Conservation (phyloP, 768 basidiomycete species). For the Suillus clintonianus region DNA sequence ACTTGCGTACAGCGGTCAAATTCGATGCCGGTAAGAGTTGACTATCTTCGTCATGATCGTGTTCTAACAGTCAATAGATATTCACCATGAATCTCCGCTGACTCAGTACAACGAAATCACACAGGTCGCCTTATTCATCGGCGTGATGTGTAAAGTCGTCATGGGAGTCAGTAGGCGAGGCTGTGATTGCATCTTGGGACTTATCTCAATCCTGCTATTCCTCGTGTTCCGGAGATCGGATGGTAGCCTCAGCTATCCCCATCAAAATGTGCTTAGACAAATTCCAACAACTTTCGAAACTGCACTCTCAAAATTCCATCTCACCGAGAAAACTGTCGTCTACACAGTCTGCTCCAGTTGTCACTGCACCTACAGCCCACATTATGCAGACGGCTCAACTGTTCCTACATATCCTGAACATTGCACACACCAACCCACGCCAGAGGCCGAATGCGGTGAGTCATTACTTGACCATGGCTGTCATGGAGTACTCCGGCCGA, state of each 20-base stretch:
- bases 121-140: background rate
- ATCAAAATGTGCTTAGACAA: slow-evolving; percentile 3
- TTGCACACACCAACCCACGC: background rate
- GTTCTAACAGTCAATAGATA: background rate
- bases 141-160: slow-evolving; percentile 7
- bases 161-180: slow-evolving; percentile 13
- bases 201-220: slow-evolving; percentile 11
- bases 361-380: slow-evolving; percentile 1
- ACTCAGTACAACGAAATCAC: background rate
- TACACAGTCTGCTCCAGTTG: slow-evolving; percentile 4
- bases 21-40: background rate
- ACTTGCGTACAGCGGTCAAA: background rate
- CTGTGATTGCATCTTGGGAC: slow-evolving; percentile 20
- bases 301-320: background rate
- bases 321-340: too few species aligned
- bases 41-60: background rate
- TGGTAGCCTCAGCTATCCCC: slow-evolving; percentile 1
- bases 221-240: background rate
- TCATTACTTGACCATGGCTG: too few species aligned
- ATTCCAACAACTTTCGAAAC: background rate
- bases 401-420: background rate
- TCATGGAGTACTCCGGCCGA: too few species aligned
- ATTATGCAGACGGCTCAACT: background rate
- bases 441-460: slow-evolving; percentile 1
- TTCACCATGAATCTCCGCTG: background rate